These are phyloP conservation scores for Pyrenochaeta sp. DNA, from an alignment of 2,329 filamentous ascomycete genomes.

Conservation along the genomic window DNA sequence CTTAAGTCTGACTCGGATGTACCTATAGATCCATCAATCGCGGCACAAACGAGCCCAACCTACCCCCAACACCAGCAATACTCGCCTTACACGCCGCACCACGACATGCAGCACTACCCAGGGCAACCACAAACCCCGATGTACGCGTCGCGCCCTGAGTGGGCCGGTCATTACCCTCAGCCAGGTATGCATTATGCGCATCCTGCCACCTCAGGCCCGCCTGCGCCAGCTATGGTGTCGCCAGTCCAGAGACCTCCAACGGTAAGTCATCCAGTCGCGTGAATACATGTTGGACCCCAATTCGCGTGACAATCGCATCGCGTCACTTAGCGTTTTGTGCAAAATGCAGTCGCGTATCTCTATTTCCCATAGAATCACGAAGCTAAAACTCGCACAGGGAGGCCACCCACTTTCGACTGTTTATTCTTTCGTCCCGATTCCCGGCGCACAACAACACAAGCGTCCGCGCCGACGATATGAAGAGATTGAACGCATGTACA, in stretches of 20 bases:
- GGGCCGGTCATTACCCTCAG: slow-evolving; percentile 66
- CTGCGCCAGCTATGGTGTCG: slow-evolving; percentile 64
- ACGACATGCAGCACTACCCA: slow-evolving; percentile 83
- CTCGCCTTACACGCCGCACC: slow-evolving; percentile 83
- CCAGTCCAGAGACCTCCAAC: slow-evolving; percentile 68
- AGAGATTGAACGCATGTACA: slow-evolving; percentile 99
- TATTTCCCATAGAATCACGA: neutral
- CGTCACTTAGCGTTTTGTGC: neutral
- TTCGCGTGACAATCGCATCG: neutral
- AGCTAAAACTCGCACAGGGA: slow-evolving; percentile 45
- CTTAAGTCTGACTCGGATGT: slow-evolving; percentile 94
- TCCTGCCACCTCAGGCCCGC: slow-evolving; percentile 65
- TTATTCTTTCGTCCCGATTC: slow-evolving; percentile 97
- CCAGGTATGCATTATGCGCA: slow-evolving; percentile 57
- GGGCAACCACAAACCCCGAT: slow-evolving; percentile 67
- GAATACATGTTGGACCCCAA: neutral
- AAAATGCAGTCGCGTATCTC: no score
- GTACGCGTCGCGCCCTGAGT: slow-evolving; percentile 75
- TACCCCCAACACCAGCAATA: slow-evolving; percentile 83
- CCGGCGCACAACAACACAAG: slow-evolving; percentile 96
- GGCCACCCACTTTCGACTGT: slow-evolving; percentile 73
- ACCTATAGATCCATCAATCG: slow-evolving; percentile 99
- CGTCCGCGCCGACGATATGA: slow-evolving; percentile 91
- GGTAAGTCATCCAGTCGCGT: slow-evolving; percentile 55
- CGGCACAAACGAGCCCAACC: slow-evolving; percentile 88